Base-by-base conservation (phyloP, 768 basidiomycete genomes). In the Cystofilobasidium ferigula region DNA sequence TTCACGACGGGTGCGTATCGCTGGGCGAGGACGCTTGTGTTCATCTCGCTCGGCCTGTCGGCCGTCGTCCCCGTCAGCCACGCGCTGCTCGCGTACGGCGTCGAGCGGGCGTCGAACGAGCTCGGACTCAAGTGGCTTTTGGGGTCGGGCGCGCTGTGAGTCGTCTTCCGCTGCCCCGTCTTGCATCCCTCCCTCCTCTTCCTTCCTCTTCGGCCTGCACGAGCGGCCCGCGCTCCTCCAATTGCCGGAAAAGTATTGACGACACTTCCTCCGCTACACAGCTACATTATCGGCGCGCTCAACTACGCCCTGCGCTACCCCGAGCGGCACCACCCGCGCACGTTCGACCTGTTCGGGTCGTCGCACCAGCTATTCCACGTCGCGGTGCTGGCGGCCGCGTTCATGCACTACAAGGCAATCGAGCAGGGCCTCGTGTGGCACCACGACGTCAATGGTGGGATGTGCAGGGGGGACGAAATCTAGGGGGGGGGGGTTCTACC, bases 321-420 rank as follows among this genome's bases (percentile, higher is more conserved):
- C 51, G 90, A 93, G 72, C 80, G 83, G 43, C 77, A 85, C 68
- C 77, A 79, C 9, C 88, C 88, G 7, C 89, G 89, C 42, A 82
- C 76, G 69, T 91, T 91, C 76, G 89, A 92, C 77, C 81, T 82
- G 71, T 81, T 88, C 71, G 81, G 85, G 63, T 82, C 87, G 0
- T 89, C 87, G 24, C 91, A 94, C 78, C 88, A 93, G 76, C 86
- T 94, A 71, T 93, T 95, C 76, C 92, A 66, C 26, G 32, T 58
- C 34, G 35, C 26, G 3, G 64, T 66, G 1, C 40, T 66, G 26
- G 64, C 35, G 4, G 64, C 64, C 12, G 64, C 64, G 1, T 66
- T 26, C 30, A 24, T 66, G 22, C 64, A 66, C 26, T 61, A 58
- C 35, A 22, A 18, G 57, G 51, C 42, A 18, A 64, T 64, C 57